These are phyloP conservation scores for Pseudonitzschia delicatissima DNA, from an alignment of 108 stramenopile genomes.

Conservation along the genomic window DNA sequence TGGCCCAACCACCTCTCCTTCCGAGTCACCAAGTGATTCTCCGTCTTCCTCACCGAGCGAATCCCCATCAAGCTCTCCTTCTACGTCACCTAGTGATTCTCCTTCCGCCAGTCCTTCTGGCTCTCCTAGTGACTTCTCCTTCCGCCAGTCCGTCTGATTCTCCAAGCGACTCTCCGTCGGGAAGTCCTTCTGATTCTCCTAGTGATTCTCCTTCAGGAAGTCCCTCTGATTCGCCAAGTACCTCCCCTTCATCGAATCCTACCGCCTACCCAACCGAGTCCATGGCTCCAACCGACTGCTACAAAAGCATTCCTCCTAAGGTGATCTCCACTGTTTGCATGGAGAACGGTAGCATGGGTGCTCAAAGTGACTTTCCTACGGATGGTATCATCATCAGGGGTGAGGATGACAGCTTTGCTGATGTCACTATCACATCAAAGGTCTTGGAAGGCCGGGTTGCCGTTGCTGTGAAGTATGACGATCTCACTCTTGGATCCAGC, in stretches of 20 bases:
- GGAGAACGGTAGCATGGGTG: not conserved
- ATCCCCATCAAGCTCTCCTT: not conserved
- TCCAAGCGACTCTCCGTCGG: slow-evolving; percentile 3
- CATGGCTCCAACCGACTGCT: slow-evolving; percentile 9
- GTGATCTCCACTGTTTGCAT: not conserved
- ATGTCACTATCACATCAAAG: not conserved
- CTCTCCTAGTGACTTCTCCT: slow-evolving; percentile 5
- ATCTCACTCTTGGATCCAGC: not conserved
- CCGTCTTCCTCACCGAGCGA: not conserved
- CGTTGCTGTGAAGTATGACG: not conserved
- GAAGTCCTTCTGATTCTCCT: not conserved
- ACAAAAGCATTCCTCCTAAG: not conserved
- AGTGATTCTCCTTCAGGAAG: not conserved
- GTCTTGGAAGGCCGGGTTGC: not conserved
- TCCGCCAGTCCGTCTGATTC: not conserved
- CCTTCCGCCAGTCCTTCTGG: not conserved
- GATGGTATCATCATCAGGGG: not conserved
- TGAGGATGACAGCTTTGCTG: not conserved
- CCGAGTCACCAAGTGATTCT: not conserved
- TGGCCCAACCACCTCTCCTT: slow-evolving; percentile 20
- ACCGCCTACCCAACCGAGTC: not conserved
- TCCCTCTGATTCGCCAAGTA: not conserved
- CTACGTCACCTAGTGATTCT: not conserved
- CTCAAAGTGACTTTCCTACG: not conserved
- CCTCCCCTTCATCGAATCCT: slow-evolving; percentile 2